These are phyloP conservation scores for Mycena venus DNA, from an alignment of 768 basidiomycete genomes.

Conservation along the genomic window DNA sequence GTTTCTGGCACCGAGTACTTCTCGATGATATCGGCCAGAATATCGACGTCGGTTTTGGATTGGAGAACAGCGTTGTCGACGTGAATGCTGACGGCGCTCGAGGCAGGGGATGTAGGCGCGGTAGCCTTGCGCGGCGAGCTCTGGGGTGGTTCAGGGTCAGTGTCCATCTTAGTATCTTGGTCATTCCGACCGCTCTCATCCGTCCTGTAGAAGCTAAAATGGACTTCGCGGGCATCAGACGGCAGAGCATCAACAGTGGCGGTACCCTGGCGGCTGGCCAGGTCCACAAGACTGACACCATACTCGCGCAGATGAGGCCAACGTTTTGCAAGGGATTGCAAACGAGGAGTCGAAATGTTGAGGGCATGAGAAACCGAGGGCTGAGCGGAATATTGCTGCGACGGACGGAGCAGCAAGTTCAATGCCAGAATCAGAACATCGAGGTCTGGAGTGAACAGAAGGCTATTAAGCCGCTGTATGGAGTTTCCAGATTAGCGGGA, in stretches of 20 bases:
- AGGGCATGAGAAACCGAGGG: constrained; percentile 86
- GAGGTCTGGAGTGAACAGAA: constrained; percentile 90
- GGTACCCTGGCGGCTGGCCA: constrained; percentile 69
- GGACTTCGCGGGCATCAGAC: constrained; percentile 81
- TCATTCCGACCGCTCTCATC: constrained; percentile 55
- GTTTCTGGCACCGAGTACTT: constrained; percentile 77
- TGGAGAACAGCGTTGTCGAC: constrained; percentile 73
- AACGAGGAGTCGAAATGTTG: constrained; percentile 84
- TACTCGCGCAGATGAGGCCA: constrained; percentile 89
- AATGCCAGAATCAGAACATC: constrained; percentile 89
- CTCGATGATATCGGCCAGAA: constrained; percentile 82
- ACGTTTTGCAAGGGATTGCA: constrained; percentile 86
- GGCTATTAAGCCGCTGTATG: constrained; percentile 86
- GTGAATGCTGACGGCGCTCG: constrained; percentile 72
- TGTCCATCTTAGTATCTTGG: constrained; percentile 62
- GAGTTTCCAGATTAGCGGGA: constrained; percentile 20
- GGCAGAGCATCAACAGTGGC: constrained; percentile 74
- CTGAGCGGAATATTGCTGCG: constrained; percentile 94
- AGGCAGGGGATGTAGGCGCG: constrained; percentile 46
- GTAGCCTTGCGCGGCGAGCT: constrained; percentile 66
- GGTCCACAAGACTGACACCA: constrained; percentile 80
- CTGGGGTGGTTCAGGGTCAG: constrained; percentile 58
- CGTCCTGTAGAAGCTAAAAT: constrained; percentile 85
- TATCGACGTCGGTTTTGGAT: constrained; percentile 76
- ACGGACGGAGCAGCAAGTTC: constrained; percentile 89